Evolutionary conservation across 1,284 basidiomycete species (phyloP).

Genomic region (Tilletia caries): DNA sequence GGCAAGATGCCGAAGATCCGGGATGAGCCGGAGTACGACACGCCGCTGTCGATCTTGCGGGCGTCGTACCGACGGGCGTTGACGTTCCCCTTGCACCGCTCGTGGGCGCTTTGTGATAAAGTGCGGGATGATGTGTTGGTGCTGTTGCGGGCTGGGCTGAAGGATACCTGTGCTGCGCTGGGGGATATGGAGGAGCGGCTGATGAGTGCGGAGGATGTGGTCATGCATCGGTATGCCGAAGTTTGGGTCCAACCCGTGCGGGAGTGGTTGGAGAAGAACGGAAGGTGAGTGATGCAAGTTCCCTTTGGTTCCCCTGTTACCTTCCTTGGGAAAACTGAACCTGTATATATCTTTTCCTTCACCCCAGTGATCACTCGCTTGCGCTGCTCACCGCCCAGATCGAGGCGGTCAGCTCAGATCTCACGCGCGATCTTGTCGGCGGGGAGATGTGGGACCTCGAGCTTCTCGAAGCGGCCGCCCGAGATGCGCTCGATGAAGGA

Average conservation of each 20-base stretch:
- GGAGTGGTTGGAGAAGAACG: constrained; percentile 17
- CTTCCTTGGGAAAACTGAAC: background rate
- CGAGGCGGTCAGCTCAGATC: background rate
- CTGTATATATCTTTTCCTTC: background rate
- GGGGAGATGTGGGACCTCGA: constrained; percentile 24
- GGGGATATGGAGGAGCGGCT: constrained; percentile 18
- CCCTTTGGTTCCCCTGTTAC: background rate
- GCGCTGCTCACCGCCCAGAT: constrained; percentile 5
- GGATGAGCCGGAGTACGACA: background rate
- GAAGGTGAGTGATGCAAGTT: constrained; percentile 15
- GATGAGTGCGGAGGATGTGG: constrained; percentile 17
- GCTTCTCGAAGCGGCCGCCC: constrained; percentile 19
- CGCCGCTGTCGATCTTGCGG: constrained; percentile 13
- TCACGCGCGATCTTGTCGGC: constrained; percentile 15
- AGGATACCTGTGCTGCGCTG: constrained; percentile 2
- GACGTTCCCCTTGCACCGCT: constrained; percentile 24
- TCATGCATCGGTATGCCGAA: constrained; percentile 16
- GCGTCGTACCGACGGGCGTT: constrained; percentile 23
- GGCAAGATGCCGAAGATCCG: constrained; percentile 1
- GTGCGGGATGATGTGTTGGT: constrained; percentile 16
- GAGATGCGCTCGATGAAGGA: constrained; percentile 15
- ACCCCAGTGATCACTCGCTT: constrained; percentile 2
- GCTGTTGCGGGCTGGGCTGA: constrained; percentile 6
- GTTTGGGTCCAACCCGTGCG: constrained; percentile 16
- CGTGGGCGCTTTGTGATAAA: constrained; percentile 19